Conservation (phyloP, 1,139 yeast species). For the Hyphopichia buzzinii region DNA sequence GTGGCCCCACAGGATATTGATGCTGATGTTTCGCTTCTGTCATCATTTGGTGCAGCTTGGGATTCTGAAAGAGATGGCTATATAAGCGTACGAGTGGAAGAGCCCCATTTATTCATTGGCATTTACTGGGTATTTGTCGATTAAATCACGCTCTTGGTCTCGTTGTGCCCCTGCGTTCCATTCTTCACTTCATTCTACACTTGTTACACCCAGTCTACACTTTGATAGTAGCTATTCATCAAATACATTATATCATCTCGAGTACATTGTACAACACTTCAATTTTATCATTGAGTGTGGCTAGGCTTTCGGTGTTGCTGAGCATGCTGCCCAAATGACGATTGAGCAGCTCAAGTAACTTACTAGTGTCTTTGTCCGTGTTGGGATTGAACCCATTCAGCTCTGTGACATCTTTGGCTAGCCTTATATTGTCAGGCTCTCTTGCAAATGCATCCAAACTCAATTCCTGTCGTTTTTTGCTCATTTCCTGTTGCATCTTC, state of each 20-base stretch:
- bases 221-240: too few species aligned
- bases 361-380: constrained; percentile 22
- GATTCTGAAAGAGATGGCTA: constrained; percentile 39
- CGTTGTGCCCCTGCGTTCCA: too few species aligned
- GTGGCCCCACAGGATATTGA: constrained; percentile 17
- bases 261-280: constrained; percentile 25
- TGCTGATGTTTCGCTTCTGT: constrained; percentile 3
- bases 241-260: constrained; percentile 15
- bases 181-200: too few species aligned
- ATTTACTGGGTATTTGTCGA: constrained; percentile 23
- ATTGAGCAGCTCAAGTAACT: constrained; percentile 17
- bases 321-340: constrained; percentile 18
- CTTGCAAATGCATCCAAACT: constrained; percentile 7
- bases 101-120: constrained; percentile 12
- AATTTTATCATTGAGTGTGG: constrained; percentile 24
- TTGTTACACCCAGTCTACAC: too few species aligned
- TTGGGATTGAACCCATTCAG: constrained; percentile 21
- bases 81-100: constrained; percentile 18
- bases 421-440: constrained; percentile 6
- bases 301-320: constrained; percentile 17
- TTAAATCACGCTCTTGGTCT: background rate
- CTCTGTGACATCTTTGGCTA: background rate
- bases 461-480: constrained; percentile 8
- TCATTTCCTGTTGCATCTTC: constrained; percentile 11
- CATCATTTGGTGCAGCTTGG: constrained; percentile 41